phyloP scores from a whole-genome alignment of 768 basidiomycete genomes.

The Leccinum rimulosum region DNA sequence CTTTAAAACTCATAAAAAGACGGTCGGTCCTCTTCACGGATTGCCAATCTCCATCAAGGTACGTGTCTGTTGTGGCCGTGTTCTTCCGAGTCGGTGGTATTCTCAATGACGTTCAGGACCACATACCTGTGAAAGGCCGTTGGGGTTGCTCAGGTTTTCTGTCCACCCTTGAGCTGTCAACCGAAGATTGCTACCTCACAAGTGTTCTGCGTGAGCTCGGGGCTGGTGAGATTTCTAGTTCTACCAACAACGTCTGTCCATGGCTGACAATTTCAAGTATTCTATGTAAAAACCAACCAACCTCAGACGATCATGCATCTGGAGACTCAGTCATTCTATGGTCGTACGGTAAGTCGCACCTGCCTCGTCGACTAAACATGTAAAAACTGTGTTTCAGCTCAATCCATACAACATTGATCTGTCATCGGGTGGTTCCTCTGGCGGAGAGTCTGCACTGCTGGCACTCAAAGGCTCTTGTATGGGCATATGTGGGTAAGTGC shows the following conservation, averaged over 20 bases:
- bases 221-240: constrained; percentile 31
- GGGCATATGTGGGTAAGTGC: constrained; percentile 39
- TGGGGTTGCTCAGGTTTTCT: constrained; percentile 37
- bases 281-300: constrained; percentile 44
- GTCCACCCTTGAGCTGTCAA: constrained; percentile 20
- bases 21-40: constrained; percentile 44
- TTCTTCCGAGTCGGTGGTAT: background rate
- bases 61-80: background rate
- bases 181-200: constrained; percentile 30
- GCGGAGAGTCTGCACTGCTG: constrained; percentile 49
- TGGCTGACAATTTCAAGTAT: constrained; percentile 26
- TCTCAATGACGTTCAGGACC: constrained; percentile 30
- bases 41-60: constrained; percentile 42
- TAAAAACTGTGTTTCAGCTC: constrained; percentile 22
- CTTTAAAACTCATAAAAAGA: constrained; percentile 35
- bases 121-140: constrained; percentile 40
- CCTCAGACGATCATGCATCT: constrained; percentile 44
- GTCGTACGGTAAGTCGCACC: constrained; percentile 24
- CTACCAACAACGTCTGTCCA: background rate
- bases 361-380: background rate
- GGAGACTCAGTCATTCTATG: constrained; percentile 33
- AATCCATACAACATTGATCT: constrained; percentile 46
- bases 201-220: constrained; percentile 41
- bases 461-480: constrained; percentile 45
- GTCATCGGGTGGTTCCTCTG: constrained; percentile 51